Conservation (phyloP, 2,329 filamentous ascomycete species). For the Teratosphaeria viscida region DNA sequence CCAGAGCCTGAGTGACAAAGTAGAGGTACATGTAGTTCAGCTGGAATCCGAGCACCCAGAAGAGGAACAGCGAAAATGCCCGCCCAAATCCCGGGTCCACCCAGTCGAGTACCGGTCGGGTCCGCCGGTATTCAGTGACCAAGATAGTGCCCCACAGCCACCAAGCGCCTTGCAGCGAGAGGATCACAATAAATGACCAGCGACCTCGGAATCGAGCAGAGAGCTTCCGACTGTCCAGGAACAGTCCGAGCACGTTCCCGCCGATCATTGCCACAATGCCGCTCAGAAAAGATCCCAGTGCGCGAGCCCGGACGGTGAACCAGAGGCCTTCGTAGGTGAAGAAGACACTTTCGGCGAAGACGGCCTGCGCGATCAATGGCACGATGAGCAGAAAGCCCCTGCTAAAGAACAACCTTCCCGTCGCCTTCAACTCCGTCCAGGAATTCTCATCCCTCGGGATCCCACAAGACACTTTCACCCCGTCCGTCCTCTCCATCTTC, state of each 20-base stretch:
- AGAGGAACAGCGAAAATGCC: conserved; percentile 56
- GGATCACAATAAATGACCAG: conserved; percentile 44
- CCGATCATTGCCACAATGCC: conserved; percentile 55
- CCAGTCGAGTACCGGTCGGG: conserved; percentile 58
- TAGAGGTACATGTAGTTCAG: conserved; percentile 66
- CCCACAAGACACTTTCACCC: conserved; percentile 37
- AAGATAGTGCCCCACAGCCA: conserved; percentile 63
- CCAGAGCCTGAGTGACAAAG: conserved; percentile 59
- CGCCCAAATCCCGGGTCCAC: conserved; percentile 50
- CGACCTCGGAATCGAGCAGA: conserved; percentile 46
- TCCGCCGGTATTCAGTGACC: conserved; percentile 49
- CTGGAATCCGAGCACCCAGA: conserved; percentile 59
- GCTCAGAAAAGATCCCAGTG: conserved; percentile 60
- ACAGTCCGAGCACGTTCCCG: conserved; percentile 44
- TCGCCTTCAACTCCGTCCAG: conserved; percentile 50
- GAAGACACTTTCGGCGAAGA: conserved; percentile 62
- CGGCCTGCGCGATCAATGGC: conserved; percentile 58
- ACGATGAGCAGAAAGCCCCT: conserved; percentile 55
- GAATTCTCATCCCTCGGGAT: conserved; percentile 43
- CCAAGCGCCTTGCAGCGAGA: conserved; percentile 54
- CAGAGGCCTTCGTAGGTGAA: conserved; percentile 53
- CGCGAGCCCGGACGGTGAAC: conserved; percentile 59
- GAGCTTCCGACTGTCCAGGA: conserved; percentile 49
- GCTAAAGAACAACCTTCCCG: conserved; percentile 48
- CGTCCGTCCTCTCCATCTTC: conserved; percentile 56